Conservation (phyloP, 148 eudicot genomes). For the Gaultheria prostrata region DNA sequence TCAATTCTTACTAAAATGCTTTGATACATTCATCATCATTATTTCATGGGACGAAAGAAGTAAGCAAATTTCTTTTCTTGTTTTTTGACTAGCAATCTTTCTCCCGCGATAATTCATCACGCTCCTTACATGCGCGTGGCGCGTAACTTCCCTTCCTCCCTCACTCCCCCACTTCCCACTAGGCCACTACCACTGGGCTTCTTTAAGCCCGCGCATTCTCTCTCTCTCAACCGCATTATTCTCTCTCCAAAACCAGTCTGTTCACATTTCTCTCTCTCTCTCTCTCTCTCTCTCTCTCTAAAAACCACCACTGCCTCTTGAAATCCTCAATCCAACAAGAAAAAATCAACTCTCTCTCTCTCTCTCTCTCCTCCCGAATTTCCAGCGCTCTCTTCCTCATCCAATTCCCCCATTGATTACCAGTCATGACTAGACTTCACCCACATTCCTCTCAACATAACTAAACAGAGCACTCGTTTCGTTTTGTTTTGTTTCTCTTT, state of each 20-base stretch:
- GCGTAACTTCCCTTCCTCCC: background rate
- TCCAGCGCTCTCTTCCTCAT: background rate
- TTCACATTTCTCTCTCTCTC: background rate
- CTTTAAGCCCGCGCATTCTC: background rate
- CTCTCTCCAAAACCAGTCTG: background rate
- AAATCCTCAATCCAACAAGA: background rate
- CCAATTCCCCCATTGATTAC: background rate
- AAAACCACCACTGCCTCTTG: background rate
- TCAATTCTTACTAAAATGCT: no score
- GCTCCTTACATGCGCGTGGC: slow-evolving; percentile 4
- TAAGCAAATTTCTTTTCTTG: no score
- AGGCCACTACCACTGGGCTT: background rate
- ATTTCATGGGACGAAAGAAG: no score
- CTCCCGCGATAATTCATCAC: background rate
- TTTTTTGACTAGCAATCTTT: no score
- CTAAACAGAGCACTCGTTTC: background rate
- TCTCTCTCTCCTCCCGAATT: background rate
- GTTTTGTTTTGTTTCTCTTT: background rate
- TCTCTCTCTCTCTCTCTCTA: slow-evolving; percentile 2
- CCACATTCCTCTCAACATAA: slow-evolving; percentile 6
- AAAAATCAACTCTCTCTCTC: background rate
- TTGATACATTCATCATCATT: no score
- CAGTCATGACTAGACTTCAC: slow-evolving; percentile 1
- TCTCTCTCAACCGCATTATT: background rate
- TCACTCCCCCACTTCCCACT: background rate